A percentile compares a stretch with the other conserved stretches of the same genome.
phyloP scores from a whole-genome alignment of 228 moss, liverwort and hornwort genomes.

The Sphagnum fallax region DNA sequence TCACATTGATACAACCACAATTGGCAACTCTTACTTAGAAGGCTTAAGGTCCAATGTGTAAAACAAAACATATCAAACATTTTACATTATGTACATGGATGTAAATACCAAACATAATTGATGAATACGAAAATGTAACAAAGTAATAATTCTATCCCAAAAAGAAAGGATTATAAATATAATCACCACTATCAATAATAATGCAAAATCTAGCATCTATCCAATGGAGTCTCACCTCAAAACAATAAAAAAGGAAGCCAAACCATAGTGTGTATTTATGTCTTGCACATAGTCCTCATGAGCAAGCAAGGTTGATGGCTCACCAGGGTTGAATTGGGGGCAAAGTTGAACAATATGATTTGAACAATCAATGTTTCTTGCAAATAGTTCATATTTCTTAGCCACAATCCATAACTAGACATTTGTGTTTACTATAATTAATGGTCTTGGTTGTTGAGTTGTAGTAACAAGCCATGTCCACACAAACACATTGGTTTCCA shows the following conservation, averaged over 20 bases:
- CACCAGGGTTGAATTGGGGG: constrained; percentile 57
- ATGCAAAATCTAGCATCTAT: no score
- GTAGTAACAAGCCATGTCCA: constrained; percentile 85
- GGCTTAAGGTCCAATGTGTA: no score
- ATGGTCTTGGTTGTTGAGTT: constrained; percentile 60
- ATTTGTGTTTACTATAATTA: constrained; percentile 70
- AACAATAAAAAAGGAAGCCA: constrained; percentile 76
- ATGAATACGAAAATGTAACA: no score
- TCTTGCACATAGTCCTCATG: constrained; percentile 51
- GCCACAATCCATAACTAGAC: constrained; percentile 85
- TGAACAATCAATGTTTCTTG: constrained; percentile 45
- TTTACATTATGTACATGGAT: no score
- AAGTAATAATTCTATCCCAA: no score
- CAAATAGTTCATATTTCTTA: constrained; percentile 55
- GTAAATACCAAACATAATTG: no score
- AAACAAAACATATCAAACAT: no score
- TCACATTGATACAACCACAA: no score
- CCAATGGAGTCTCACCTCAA: constrained; percentile 40
- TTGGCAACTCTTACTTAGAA: no score
- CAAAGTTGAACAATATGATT: constrained; percentile 58
- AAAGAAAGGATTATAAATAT: no score
- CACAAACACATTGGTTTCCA: constrained; percentile 82
- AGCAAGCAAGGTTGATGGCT: constrained; percentile 25
- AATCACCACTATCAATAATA: no score
- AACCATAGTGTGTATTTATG: constrained; percentile 77